A percentile compares a stretch with the other conserved stretches of the same genome.
These are phyloP conservation scores for Camelina neglecta DNA, from an alignment of 345 rosid genomes.

Conservation along the genomic window DNA sequence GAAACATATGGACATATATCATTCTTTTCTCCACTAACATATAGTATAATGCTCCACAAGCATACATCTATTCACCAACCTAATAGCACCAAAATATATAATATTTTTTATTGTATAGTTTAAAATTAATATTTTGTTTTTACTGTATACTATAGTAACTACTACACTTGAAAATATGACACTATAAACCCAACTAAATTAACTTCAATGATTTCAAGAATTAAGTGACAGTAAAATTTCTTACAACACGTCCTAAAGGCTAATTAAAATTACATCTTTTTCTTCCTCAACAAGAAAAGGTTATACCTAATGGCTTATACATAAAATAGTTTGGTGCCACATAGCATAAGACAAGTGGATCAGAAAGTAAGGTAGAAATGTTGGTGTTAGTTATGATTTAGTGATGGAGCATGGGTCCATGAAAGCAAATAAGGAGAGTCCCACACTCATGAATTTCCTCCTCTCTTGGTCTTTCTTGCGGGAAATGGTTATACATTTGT, in stretches of 20 bases:
- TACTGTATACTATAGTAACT: not conserved
- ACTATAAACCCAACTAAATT: conserved; percentile 2
- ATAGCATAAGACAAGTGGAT: conserved; percentile 23
- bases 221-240: conserved; percentile 8
- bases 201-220: conserved; percentile 13
- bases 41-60: conserved; percentile 28
- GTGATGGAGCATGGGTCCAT: conserved; percentile 9
- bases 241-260: not conserved
- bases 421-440: conserved; percentile 33
- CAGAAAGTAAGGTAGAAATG: conserved; percentile 30
- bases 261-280: not conserved
- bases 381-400: conserved; percentile 32
- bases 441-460: conserved; percentile 39
- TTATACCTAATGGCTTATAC: conserved; percentile 24
- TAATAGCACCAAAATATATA: conserved; percentile 21
- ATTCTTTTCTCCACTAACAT: conserved; percentile 38
- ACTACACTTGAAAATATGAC: not conserved
- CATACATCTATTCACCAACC: conserved; percentile 39
- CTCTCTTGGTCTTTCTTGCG: conserved; percentile 41
- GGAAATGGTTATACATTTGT: conserved; percentile 27
- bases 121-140: not conserved
- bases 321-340: conserved; percentile 9
- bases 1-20: not conserved
- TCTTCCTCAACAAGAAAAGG: conserved; percentile 11
- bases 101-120: too few species aligned